Percentiles rank a stretch among this genome's conserved stretches.
These are phyloP conservation scores for Neoboletus brunneissimus DNA, from an alignment of 768 basidiomycete genomes.

Conservation along the genomic window DNA sequence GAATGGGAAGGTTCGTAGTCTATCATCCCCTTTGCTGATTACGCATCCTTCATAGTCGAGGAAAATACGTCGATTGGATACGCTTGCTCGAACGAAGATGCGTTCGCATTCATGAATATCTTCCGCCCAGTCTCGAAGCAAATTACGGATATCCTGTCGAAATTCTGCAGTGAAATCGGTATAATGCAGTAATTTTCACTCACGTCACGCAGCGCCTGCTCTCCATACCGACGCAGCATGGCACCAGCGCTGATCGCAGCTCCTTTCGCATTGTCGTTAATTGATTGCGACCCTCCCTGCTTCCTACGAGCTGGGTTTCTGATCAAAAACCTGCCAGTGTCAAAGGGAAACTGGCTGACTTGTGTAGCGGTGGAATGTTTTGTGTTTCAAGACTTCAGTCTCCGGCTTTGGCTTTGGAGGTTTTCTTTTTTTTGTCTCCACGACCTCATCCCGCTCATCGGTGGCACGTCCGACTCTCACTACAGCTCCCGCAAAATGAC, in stretches of 20 bases:
- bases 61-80: conserved; percentile 84
- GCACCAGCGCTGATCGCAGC: conserved; percentile 94
- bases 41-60: conserved; percentile 82
- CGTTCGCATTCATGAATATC: conserved; percentile 84
- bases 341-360: conserved; percentile 53
- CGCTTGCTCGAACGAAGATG: conserved; percentile 90
- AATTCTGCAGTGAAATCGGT: neutral
- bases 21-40: conserved; percentile 74
- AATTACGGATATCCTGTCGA: conserved; percentile 77
- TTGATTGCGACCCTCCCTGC: conserved; percentile 92
- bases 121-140: conserved; percentile 83
- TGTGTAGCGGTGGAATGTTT: conserved; percentile 98
- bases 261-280: conserved; percentile 92
- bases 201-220: conserved; percentile 87
- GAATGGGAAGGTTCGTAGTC: conserved; percentile 90
- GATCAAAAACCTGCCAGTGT: conserved; percentile 6
- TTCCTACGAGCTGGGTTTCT: conserved; percentile 79
- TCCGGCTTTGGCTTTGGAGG: conserved; percentile 69
- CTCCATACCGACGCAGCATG: conserved; percentile 89
- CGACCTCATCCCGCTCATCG: conserved; percentile 39
- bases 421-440: conserved; percentile 50
- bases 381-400: conserved; percentile 79
- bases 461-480: conserved; percentile 61
- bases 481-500: conserved; percentile 95
- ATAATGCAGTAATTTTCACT: conserved; percentile 24